Percentiles rank a stretch among this genome's conserved stretches.
phyloP scores from a whole-genome alignment of 2,329 filamentous ascomycete genomes.

The Fusarium illudens region DNA sequence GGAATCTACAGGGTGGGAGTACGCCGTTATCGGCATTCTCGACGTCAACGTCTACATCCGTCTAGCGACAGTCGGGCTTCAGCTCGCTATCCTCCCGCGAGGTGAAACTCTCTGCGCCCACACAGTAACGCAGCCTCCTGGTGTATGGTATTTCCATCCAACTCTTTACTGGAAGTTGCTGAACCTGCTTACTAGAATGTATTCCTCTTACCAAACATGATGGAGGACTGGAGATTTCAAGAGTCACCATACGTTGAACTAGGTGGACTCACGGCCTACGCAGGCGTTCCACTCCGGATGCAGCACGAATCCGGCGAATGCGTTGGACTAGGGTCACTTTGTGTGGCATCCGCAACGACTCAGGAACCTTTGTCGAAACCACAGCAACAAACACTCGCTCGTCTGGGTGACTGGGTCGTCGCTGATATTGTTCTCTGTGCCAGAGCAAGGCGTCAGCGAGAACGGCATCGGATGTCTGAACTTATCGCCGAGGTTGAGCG shows the following conservation, averaged over 20 bases:
- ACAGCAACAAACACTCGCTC: constrained; percentile 41
- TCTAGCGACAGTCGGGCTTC: constrained; percentile 52
- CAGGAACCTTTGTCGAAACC: constrained; percentile 44
- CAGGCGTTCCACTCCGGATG: constrained; percentile 51
- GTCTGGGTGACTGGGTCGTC: constrained; percentile 47
- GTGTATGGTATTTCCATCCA: constrained; percentile 29
- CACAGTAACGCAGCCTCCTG: constrained; percentile 49
- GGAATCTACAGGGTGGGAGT: constrained; percentile 56
- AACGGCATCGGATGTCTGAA: constrained; percentile 50
- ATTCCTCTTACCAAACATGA: constrained; percentile 53
- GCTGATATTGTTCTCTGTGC: constrained; percentile 52
- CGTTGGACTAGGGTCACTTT: constrained; percentile 53
- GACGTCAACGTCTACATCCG: constrained; percentile 54
- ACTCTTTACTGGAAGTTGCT: not conserved
- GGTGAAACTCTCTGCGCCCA: constrained; percentile 57
- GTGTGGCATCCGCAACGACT: constrained; percentile 50
- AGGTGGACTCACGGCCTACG: constrained; percentile 52
- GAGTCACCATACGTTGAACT: constrained; percentile 51
- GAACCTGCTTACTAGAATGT: constrained; percentile 41
- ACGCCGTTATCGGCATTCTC: constrained; percentile 54
- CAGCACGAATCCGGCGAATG: constrained; percentile 51
- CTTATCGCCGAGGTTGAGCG: constrained; percentile 42
- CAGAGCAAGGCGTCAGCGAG: constrained; percentile 49
- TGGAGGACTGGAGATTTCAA: constrained; percentile 55
- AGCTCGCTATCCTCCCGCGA: constrained; percentile 53